Conservation (phyloP, 106 monocot species). For the Dendrobium catenatum region DNA sequence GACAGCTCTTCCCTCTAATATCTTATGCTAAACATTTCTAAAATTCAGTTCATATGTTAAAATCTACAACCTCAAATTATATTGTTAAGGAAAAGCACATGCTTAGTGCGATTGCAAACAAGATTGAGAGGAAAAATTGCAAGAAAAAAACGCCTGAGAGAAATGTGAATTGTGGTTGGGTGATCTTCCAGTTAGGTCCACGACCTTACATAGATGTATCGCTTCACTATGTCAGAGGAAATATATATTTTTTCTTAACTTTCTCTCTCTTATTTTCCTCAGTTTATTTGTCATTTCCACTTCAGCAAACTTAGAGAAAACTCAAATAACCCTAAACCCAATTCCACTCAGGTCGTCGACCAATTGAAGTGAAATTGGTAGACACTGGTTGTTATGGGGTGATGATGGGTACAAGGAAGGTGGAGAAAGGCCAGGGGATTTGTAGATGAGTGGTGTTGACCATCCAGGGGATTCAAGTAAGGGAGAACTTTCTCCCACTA, state of each 20-base stretch:
- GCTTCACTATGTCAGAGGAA: background rate
- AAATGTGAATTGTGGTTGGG: background rate
- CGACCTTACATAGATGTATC: background rate
- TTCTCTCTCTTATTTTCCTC: background rate
- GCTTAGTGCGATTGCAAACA: background rate
- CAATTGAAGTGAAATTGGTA: too few relatives aligned
- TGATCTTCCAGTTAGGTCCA: background rate
- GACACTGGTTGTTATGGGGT: too few relatives aligned
- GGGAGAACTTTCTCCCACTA: too few relatives aligned
- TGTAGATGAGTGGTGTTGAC: too few relatives aligned
- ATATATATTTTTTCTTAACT: background rate
- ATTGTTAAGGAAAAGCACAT: background rate
- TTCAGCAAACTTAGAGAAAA: background rate
- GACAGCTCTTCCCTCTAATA: background rate
- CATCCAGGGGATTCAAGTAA: too few relatives aligned
- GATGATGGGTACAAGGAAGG: too few relatives aligned
- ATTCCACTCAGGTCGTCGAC: too few relatives aligned
- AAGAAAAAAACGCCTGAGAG: background rate
- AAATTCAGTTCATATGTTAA: background rate
- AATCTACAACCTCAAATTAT: background rate
- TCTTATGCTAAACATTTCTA: background rate
- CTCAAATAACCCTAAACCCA: background rate
- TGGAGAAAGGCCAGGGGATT: too few relatives aligned
- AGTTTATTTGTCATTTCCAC: background rate
- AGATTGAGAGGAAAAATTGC: background rate